Base-by-base conservation (phyloP, 192 early-diverging fungal species). In the Backusella morwellensis region DNA sequence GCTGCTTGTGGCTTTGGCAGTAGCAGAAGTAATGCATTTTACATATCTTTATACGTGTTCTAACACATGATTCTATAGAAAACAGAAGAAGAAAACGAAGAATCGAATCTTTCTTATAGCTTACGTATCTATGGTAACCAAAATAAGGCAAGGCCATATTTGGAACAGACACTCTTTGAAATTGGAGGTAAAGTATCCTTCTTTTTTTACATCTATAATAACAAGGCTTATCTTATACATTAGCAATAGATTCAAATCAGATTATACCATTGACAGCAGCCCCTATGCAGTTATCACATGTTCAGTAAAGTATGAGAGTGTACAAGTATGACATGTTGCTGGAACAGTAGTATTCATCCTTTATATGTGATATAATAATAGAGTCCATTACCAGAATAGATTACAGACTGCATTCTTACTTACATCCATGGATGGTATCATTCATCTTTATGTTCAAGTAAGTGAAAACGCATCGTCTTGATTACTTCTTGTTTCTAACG, bases 281-380 rank as follows among this genome's bases (percentile, higher is more conserved):
- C 21, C 82, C 82, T 14, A 83, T 83, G 82, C 82, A 83, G 11
- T 38, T 83, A 29, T 68, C 75, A 32, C 82, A 83, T 44, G 68
- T 75, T 0, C 38, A 63, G 82, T 83, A 80, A 79, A 63, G 17
- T 42, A 42, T 40, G 32, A 56, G n/a, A 11, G 59, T 35, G 9
- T 40, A 9, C 1, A 40, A 40, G 38, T 11, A 11, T 40, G 38
- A 2, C 9, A 44, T 68, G 29, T 54, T 29, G 1, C 29, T 12
- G 12, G 56, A 29, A 29, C 26, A 63, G 4, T 29, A 29, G 9
- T 63, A 63, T 63, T 59, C 36, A 42, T 32, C 2, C 32, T 32
- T 32, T 32, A 67, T 70, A 35, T 12, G 7, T 74, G 3, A n/a
- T 19, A 0, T 17, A n/a, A 0, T 17, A n/a, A 50, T 50, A 75